Base-by-base conservation (phyloP, 768 basidiomycete species). In the Suillus variegatus region DNA sequence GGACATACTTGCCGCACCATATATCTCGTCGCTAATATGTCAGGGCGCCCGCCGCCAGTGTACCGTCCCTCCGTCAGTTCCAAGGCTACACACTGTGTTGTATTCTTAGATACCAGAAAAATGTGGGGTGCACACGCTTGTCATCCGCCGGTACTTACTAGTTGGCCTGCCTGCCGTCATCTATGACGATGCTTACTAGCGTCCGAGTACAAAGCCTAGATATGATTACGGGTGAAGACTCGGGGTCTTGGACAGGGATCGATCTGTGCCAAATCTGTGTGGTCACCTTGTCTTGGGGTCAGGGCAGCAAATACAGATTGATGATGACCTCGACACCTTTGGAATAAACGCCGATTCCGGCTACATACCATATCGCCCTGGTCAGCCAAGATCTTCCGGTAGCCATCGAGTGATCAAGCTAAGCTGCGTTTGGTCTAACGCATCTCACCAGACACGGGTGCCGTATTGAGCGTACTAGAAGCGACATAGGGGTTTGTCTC, bases 261-360 rank as follows among this genome's bases (percentile, higher is more conserved):
- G 57, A 58, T 58, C 57, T 58, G 40, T 41, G 10, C 9, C 16
- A 41, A 58, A 58, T 58, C 13, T 20, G 22, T 41, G 22, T 58
- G 32, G 18, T 40, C 16, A 25, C 57, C 25, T 58, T 58, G 57
- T 41, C 57, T 40, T 41, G 38, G 57, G 9, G 40, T 32, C 58
- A 60, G 58, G 58, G 58, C 41, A 43, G 58, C 25, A 12, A 60
- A 60, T 60, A 18, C 16, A 43, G 58, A 60, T 60, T 60, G 40
- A 60, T 60, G 57, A 41, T 43, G 58, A 32, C 38, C 57, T 58
- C 22, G 57, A 58, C 40, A 41, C 9, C 25, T 41, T 58, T 41
- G 55, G 55, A 56, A 56, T 36, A 36, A 56, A 38, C 32, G 51
- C 51, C 52, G 40, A 60, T 32, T 43, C 58, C 58, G 58, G 41